phyloP scores from a whole-genome alignment of 2,329 filamentous ascomycete genomes.

The Coniochaeta hoffmannii region DNA sequence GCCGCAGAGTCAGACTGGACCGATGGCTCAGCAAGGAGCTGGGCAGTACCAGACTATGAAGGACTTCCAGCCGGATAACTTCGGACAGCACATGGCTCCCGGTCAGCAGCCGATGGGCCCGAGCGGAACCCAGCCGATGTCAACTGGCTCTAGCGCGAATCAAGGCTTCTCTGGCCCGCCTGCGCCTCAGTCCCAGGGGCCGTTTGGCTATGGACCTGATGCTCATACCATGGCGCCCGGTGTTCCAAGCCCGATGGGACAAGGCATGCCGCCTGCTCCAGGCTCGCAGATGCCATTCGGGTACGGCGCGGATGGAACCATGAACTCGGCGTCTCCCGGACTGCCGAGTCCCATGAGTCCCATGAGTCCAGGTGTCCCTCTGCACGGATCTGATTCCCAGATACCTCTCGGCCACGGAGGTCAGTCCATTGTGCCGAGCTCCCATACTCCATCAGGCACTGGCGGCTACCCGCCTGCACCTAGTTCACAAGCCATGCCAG shows the following conservation, averaged over 20 bases:
- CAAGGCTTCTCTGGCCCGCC: neutral
- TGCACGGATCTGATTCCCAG: too few relatives aligned
- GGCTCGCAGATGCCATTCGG: too few relatives aligned
- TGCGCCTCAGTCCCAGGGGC: neutral
- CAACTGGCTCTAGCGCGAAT: neutral
- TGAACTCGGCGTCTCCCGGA: too few relatives aligned
- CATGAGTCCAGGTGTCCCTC: too few relatives aligned
- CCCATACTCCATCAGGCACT: too few relatives aligned
- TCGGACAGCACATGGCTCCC: neutral
- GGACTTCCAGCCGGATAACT: neutral
- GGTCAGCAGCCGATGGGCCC: neutral
- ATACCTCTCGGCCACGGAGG: too few relatives aligned
- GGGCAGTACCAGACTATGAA: neutral
- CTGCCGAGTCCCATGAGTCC: too few relatives aligned
- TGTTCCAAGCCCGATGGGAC: neutral
- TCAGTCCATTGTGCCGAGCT: too few relatives aligned
- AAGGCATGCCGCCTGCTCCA: too few relatives aligned
- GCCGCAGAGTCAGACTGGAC: neutral
- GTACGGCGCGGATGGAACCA: neutral
- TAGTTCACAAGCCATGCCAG: neutral
- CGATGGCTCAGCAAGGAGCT: neutral
- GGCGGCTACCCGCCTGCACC: neutral
- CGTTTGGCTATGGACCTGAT: neutral
- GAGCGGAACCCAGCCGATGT: neutral
- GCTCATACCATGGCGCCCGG: neutral